These are phyloP conservation scores for Elongisporangium prolatum DNA, from an alignment of 352 stramenopile species.

Conservation along the genomic window DNA sequence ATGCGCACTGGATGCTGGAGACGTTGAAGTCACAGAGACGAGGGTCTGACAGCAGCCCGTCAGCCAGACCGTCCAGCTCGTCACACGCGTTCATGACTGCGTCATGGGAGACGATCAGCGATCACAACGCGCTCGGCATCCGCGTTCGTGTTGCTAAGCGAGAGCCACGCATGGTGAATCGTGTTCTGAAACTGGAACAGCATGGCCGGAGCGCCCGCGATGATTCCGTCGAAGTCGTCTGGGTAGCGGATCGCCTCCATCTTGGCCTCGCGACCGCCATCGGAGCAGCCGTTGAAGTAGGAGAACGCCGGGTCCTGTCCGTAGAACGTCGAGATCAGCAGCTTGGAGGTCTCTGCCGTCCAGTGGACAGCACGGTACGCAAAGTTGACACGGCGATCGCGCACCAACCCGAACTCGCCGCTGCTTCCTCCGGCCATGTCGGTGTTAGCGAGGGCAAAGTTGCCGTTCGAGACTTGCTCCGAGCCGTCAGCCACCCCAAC, in stretches of 20 bases:
- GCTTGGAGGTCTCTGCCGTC: conserved; percentile 28
- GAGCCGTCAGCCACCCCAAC: conserved; percentile 17
- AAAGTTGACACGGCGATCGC: conserved; percentile 23
- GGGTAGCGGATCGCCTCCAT: conserved; percentile 37
- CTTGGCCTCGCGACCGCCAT: conserved; percentile 31
- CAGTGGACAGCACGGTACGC: conserved; percentile 35
- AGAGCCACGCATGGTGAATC: conserved; percentile 36
- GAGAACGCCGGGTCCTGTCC: conserved; percentile 26
- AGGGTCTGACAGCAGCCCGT: conserved; percentile 31
- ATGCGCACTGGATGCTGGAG: conserved; percentile 22
- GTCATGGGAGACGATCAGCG: conserved; percentile 23
- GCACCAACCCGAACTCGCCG: conserved; percentile 25
- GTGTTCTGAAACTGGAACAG: conserved; percentile 39
- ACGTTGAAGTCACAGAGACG: conserved; percentile 28
- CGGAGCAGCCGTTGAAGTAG: conserved; percentile 44
- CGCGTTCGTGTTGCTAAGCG: conserved; percentile 23
- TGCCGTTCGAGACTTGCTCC: conserved; percentile 13
- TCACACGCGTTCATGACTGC: conserved; percentile 31
- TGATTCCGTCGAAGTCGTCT: conserved; percentile 36
- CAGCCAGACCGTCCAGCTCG: conserved; percentile 28
- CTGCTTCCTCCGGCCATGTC: conserved; percentile 24
- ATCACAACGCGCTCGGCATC: conserved; percentile 21
- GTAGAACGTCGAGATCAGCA: conserved; percentile 35
- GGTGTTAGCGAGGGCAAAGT: conserved; percentile 24
- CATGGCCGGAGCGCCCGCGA: conserved; percentile 31